Conservation (phyloP, 495 filamentous ascomycete genomes). For the Talaromyces proteolyticus region DNA sequence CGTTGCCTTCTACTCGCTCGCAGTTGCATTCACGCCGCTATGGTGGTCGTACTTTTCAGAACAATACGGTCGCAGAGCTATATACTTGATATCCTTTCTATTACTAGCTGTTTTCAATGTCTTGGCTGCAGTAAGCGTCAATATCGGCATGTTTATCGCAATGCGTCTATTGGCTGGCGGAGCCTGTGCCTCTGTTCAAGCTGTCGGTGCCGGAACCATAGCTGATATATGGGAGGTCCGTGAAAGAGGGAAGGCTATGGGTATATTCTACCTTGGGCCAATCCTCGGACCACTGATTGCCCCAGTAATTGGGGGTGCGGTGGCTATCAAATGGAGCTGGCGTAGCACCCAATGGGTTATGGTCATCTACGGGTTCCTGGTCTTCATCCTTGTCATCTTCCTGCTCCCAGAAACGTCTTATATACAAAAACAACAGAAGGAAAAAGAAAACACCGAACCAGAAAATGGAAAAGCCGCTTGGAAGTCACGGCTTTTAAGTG, state of each 20-base stretch:
- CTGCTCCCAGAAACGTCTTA: slow-evolving; percentile 18
- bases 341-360: slow-evolving; percentile 9
- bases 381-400: slow-evolving; percentile 5
- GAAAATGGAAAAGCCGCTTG: not conserved
- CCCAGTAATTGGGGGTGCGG: slow-evolving; percentile 8
- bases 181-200: slow-evolving; percentile 40
- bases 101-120: slow-evolving; percentile 62
- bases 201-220: slow-evolving; percentile 9
- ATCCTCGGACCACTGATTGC: slow-evolving; percentile 6
- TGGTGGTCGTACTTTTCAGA: slow-evolving; percentile 66
- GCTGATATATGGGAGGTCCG: slow-evolving; percentile 5
- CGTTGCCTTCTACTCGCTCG: slow-evolving; percentile 71
- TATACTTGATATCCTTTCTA: slow-evolving; percentile 67
- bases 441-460: not conserved
- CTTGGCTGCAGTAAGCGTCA: slow-evolving; percentile 55
- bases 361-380: slow-evolving; percentile 4
- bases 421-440: not conserved
- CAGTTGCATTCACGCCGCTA: slow-evolving; percentile 70
- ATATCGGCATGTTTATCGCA: slow-evolving; percentile 76
- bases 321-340: slow-evolving; percentile 5
- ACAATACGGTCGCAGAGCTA: slow-evolving; percentile 60
- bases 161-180: slow-evolving; percentile 80
- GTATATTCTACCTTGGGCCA: slow-evolving; percentile 8
- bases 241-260: slow-evolving; percentile 9
- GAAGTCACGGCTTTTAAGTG: slow-evolving; percentile 28